phyloP scores from a whole-genome alignment of 768 basidiomycete species.

The Tylopilus subfusipes region DNA sequence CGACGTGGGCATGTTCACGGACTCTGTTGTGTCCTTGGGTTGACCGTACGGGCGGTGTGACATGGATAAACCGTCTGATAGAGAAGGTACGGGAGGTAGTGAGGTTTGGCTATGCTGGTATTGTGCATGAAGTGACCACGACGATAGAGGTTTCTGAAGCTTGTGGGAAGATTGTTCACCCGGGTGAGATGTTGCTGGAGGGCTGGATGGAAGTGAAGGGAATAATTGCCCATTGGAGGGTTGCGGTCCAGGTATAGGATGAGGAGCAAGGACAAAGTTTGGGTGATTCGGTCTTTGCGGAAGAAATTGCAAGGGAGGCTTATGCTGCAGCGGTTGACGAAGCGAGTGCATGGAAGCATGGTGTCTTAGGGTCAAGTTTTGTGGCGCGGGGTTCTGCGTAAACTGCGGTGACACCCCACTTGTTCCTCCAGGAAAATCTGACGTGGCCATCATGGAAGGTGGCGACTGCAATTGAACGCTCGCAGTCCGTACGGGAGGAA shows the following conservation, averaged over 20 bases:
- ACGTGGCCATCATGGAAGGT: constrained; percentile 21
- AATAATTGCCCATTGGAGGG: constrained; percentile 10
- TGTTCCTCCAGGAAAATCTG: constrained; percentile 20
- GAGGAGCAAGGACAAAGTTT: constrained; percentile 8
- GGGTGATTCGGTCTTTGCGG: constrained; percentile 14
- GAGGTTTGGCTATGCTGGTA: constrained; percentile 39
- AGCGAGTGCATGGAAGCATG: constrained; percentile 27
- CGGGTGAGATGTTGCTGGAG: constrained; percentile 30
- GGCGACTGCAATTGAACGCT: constrained; percentile 29
- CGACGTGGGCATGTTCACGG: constrained; percentile 36
- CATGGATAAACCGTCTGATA: constrained; percentile 33
- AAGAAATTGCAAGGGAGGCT: constrained; percentile 12
- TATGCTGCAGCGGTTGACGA: constrained; percentile 25
- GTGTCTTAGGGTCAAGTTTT: constrained; percentile 16
- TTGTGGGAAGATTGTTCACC: constrained; percentile 42
- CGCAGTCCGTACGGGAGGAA: constrained; percentile 39
- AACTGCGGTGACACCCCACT: constrained; percentile 14
- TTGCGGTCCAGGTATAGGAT: constrained; percentile 16
- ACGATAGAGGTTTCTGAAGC: constrained; percentile 53
- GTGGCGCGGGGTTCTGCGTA: constrained; percentile 6
- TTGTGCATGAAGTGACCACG: constrained; percentile 56
- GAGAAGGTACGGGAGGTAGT: constrained; percentile 37
- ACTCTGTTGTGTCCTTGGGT: constrained; percentile 18
- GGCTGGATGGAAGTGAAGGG: constrained; percentile 11
- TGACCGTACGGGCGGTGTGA: constrained; percentile 25